Conservation (phyloP, 345 rosid species). For the Mallotus nudiflorus region DNA sequence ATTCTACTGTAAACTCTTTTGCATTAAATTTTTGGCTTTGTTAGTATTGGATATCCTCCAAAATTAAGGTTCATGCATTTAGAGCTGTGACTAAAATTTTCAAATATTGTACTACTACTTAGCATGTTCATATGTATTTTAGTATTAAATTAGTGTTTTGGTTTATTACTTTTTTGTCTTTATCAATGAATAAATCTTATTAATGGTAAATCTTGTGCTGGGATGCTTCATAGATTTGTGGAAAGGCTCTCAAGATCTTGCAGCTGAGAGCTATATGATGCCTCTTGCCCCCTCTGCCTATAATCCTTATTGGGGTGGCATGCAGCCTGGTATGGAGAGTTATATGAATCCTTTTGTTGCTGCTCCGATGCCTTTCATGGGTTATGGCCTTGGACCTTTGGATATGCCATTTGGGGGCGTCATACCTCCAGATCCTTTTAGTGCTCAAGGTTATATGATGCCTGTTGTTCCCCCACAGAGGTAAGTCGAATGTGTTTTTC, state of each 20-base stretch:
- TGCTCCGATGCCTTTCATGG: conserved; percentile 59
- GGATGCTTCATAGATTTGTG: conserved; percentile 57
- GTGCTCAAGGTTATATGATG: conserved; percentile 58
- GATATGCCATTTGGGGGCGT: conserved; percentile 61
- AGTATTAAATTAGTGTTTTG: conserved; percentile 4
- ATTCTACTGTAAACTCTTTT: too few species aligned
- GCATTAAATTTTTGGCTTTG: neutral
- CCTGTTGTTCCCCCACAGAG: conserved; percentile 65
- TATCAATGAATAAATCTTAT: too few species aligned
- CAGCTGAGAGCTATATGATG: conserved; percentile 83
- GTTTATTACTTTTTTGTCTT: too few species aligned
- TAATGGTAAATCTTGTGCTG: conserved; percentile 4
- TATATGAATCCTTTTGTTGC: conserved; percentile 54
- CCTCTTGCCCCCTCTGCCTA: conserved; percentile 62
- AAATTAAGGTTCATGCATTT: neutral
- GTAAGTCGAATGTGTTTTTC: conserved; percentile 24
- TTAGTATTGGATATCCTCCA: neutral
- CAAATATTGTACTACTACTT: neutral
- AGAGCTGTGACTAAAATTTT: too few species aligned
- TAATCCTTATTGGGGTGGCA: conserved; percentile 75
- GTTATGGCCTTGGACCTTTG: conserved; percentile 58
- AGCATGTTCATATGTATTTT: neutral
- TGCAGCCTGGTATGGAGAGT: conserved; percentile 77
- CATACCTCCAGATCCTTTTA: conserved; percentile 65
- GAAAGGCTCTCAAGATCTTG: conserved; percentile 63